Evolutionary conservation across 2,329 filamentous ascomycete genomes (phyloP).

Genomic region (Stromatinia cepivora): DNA sequence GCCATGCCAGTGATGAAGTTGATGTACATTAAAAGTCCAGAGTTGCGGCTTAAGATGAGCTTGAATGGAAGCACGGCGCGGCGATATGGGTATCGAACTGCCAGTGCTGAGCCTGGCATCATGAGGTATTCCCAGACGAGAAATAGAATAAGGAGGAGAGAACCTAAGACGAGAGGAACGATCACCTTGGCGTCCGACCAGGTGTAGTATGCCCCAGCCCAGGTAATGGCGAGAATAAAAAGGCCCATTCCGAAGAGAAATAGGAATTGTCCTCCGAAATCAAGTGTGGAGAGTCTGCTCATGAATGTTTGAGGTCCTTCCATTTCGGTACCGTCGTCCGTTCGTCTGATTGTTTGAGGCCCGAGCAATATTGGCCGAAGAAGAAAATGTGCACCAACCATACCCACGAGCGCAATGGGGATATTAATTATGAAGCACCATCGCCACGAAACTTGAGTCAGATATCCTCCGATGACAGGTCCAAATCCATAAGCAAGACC

Average conservation of each 20-base stretch:
- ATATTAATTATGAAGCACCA: constrained; percentile 67
- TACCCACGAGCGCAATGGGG: constrained; percentile 53
- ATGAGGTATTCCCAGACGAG: constrained; percentile 49
- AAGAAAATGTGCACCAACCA: constrained; percentile 56
- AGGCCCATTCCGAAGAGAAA: constrained; percentile 47
- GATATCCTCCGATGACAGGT: constrained; percentile 59
- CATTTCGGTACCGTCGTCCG: constrained; percentile 48
- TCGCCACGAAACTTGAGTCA: constrained; percentile 58
- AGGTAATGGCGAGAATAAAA: constrained; percentile 49
- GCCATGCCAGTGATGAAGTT: constrained; percentile 57
- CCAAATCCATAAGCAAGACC: constrained; percentile 59
- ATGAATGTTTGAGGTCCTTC: constrained; percentile 27
- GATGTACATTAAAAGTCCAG: constrained; percentile 60
- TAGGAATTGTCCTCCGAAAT: constrained; percentile 56
- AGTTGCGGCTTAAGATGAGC: constrained; percentile 58
- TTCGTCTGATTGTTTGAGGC: constrained; percentile 45
- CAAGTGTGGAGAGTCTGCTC: constrained; percentile 54
- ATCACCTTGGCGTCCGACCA: constrained; percentile 45
- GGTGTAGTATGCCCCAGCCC: constrained; percentile 47
- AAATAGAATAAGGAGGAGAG: constrained; percentile 44
- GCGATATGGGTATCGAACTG: constrained; percentile 53
- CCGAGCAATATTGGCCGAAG: constrained; percentile 60
- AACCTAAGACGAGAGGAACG: constrained; percentile 44
- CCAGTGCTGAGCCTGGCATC: constrained; percentile 48
- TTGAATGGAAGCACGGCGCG: constrained; percentile 64